Conservation (phyloP, 495 filamentous ascomycete species). For the Penicillium bialowiezense region DNA sequence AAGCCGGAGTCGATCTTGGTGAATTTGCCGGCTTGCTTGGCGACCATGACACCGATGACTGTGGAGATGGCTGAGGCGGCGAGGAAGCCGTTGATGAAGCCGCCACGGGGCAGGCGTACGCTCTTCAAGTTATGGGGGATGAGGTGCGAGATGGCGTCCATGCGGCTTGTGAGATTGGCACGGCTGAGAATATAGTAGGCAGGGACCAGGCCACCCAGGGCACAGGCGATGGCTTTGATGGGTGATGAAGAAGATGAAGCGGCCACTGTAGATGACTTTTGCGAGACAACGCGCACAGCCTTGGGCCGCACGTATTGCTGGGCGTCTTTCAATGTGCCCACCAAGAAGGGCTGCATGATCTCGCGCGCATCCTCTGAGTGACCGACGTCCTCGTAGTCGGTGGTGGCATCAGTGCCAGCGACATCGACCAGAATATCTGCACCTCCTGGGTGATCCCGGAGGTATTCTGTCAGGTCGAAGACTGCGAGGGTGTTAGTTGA, state of each 20-base stretch:
- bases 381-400: constrained; percentile 50
- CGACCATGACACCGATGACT: constrained; percentile 21
- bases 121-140: constrained; percentile 14
- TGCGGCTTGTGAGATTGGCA: constrained; percentile 2
- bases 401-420: constrained; percentile 52
- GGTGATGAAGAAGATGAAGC: constrained; percentile 9
- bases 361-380: constrained; percentile 49
- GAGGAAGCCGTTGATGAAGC: constrained; percentile 35
- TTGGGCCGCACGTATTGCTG: constrained; percentile 21
- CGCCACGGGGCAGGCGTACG: constrained; percentile 19
- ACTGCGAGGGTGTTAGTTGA: constrained; percentile 32
- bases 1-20: constrained; percentile 34
- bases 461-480: constrained; percentile 50
- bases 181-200: constrained; percentile 12
- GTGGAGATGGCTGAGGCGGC: constrained; percentile 26
- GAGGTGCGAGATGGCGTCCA: constrained; percentile 9
- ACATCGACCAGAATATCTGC: constrained; percentile 44
- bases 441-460: constrained; percentile 55
- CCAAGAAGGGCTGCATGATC: constrained; percentile 25
- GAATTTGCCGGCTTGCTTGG: constrained; percentile 22
- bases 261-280: constrained; percentile 10
- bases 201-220: constrained; percentile 14
- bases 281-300: constrained; percentile 27
- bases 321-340: constrained; percentile 33
- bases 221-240: constrained; percentile 8